A percentile compares a stretch with the other conserved stretches of the same genome.
These are phyloP conservation scores for Lyophyllum shimeji DNA, from an alignment of 768 basidiomycete genomes.

Conservation along the genomic window DNA sequence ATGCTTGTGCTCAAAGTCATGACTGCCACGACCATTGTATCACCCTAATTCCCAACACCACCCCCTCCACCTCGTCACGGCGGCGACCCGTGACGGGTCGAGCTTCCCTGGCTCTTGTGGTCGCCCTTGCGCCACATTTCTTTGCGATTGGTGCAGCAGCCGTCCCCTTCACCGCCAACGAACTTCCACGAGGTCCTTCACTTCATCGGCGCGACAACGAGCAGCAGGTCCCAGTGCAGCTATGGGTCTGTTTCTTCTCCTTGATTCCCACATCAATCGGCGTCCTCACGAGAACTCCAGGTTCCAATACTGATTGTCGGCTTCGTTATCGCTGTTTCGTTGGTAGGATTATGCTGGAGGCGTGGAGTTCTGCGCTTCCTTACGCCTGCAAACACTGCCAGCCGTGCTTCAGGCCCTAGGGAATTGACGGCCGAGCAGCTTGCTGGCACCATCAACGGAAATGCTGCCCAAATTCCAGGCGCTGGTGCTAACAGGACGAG, in stretches of 20 bases:
- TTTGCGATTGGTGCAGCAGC: conserved; percentile 9
- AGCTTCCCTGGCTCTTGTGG: conserved; percentile 2
- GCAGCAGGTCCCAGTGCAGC: neutral
- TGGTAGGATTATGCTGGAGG: conserved; percentile 6
- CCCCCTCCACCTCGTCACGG: neutral
- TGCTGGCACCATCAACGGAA: conserved; percentile 42
- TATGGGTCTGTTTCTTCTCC: conserved; percentile 15
- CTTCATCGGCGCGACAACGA: neutral
- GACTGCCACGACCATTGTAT: conserved; percentile 1
- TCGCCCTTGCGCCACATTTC: conserved; percentile 5
- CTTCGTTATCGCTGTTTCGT: neutral
- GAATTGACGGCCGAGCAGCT: conserved; percentile 61
- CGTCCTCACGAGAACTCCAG: neutral
- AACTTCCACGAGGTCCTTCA: neutral
- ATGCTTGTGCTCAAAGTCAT: conserved; percentile 1
- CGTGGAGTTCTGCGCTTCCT: neutral
- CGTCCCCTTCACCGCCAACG: conserved; percentile 10
- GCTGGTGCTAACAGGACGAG: conserved; percentile 28
- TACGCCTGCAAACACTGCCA: neutral
- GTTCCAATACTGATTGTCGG: conserved; percentile 16
- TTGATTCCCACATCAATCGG: neutral
- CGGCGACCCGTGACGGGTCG: neutral
- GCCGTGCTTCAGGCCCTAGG: conserved; percentile 13
- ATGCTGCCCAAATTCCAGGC: conserved; percentile 18
- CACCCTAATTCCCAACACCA: neutral